Conservation (phyloP, 2,329 filamentous ascomycete species). For the Pseudocercospora cruenta region DNA sequence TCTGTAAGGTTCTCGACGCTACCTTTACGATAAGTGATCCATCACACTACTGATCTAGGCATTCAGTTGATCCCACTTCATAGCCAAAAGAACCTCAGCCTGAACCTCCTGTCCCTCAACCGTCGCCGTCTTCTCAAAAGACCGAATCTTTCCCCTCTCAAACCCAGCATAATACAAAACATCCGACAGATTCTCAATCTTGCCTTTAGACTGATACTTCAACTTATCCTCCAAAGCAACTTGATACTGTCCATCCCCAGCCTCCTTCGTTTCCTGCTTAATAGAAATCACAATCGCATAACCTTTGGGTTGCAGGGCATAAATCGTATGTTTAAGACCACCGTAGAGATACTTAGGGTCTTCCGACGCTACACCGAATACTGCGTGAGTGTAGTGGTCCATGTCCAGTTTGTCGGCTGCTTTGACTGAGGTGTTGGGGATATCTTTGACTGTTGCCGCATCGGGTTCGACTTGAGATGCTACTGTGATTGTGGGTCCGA, state of each 20-base stretch:
- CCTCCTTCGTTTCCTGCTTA: conserved; percentile 26
- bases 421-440: conserved; percentile 24
- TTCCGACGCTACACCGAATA: conserved; percentile 30
- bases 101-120: conserved; percentile 28
- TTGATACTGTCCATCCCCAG: conserved; percentile 20
- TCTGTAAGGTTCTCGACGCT: background rate
- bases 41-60: conserved; percentile 11
- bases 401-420: conserved; percentile 27
- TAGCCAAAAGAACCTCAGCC: conserved; percentile 34
- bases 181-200: conserved; percentile 28
- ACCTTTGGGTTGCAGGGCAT: conserved; percentile 34
- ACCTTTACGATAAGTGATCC: too few species aligned
- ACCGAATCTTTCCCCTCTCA: conserved; percentile 33
- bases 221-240: conserved; percentile 33
- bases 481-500: conserved; percentile 31
- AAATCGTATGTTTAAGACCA: conserved; percentile 31
- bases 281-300: conserved; percentile 32
- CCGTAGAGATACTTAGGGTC: conserved; percentile 32
- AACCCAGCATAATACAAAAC: conserved; percentile 35
- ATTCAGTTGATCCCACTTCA: conserved; percentile 36
- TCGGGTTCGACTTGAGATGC: conserved; percentile 24
- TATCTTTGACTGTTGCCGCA: conserved; percentile 9
- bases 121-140: conserved; percentile 27
- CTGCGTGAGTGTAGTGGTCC: conserved; percentile 34
- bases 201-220: conserved; percentile 31